phyloP scores from a whole-genome alignment of 2,329 filamentous ascomycete species.

The Ophidiomyces ophidiicola region DNA sequence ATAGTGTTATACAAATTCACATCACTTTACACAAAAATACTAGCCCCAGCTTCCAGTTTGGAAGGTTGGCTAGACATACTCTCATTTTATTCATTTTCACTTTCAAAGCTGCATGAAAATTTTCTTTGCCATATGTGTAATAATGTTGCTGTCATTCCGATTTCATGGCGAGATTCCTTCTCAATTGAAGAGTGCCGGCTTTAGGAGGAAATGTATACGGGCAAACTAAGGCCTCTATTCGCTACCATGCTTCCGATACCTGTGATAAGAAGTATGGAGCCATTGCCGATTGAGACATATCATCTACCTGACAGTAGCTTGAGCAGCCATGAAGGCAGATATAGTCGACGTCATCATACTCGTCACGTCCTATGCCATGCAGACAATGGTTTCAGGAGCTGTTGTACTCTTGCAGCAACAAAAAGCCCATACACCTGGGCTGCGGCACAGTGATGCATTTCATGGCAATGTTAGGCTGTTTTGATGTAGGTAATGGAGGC shows the following conservation, averaged over 20 bases:
- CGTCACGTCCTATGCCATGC: constrained; percentile 30
- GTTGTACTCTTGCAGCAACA: constrained; percentile 34
- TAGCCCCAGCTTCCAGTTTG: constrained; percentile 49
- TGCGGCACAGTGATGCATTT: constrained; percentile 9
- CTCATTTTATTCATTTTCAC: constrained; percentile 28
- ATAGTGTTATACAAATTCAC: constrained; percentile 56
- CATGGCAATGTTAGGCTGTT: constrained; percentile 20
- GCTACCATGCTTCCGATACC: constrained; percentile 42
- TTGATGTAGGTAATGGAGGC: constrained; percentile 36
- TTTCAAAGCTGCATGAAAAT: constrained; percentile 61
- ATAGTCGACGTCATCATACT: constrained; percentile 40
- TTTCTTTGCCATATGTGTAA: constrained; percentile 62
- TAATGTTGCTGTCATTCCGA: constrained; percentile 42
- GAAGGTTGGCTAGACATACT: constrained; percentile 45
- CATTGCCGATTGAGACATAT: constrained; percentile 17
- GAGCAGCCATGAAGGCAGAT: constrained; percentile 39
- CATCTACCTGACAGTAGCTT: constrained; percentile 31
- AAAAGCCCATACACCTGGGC: constrained; percentile 31
- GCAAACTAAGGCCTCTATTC: constrained; percentile 36
- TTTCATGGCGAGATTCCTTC: constrained; percentile 41
- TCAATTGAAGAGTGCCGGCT: constrained; percentile 42
- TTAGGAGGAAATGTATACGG: constrained; percentile 45
- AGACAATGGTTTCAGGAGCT: constrained; percentile 32
- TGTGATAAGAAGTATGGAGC: constrained; percentile 40
- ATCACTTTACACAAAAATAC: constrained; percentile 54